phyloP scores from a whole-genome alignment of 2,329 filamentous ascomycete species.

The Lachnellula subtilissima region DNA sequence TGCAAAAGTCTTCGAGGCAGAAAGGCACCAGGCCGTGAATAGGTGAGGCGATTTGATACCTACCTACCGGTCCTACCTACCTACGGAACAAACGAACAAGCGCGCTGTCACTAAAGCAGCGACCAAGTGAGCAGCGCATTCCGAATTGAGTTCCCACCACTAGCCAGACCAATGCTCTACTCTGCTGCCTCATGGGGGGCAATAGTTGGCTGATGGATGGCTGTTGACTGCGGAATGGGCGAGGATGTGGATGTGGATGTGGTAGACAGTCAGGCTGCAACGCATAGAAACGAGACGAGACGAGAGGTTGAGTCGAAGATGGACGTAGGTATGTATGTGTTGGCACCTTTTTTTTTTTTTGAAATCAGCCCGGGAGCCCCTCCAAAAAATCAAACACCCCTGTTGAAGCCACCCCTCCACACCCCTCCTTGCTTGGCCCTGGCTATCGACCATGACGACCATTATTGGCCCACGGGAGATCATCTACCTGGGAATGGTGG shows the following conservation, averaged over 20 bases:
- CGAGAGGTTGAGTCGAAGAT: slow-evolving; percentile 1
- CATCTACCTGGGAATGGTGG: not conserved
- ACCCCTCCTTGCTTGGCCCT: not conserved
- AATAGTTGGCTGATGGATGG: slow-evolving; percentile 3
- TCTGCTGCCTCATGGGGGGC: slow-evolving; percentile 1
- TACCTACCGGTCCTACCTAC: too few relatives aligned
- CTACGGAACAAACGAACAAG: slow-evolving; percentile 33
- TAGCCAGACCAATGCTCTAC: not conserved
- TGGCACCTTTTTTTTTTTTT: slow-evolving; percentile 10
- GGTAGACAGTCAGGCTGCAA: slow-evolving; percentile 19
- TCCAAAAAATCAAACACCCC: slow-evolving; percentile 1
- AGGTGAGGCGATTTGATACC: slow-evolving; percentile 19
- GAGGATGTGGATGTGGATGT: slow-evolving; percentile 7
- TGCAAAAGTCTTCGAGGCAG: slow-evolving; percentile 7
- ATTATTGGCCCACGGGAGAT: not conserved
- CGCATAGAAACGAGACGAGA: slow-evolving; percentile 16
- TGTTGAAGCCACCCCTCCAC: not conserved
- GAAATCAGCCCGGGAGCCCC: not conserved
- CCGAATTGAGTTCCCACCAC: not conserved
- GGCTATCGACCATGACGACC: not conserved
- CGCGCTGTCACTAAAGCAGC: slow-evolving; percentile 33
- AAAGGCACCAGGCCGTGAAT: slow-evolving; percentile 9
- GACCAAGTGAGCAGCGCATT: not conserved
- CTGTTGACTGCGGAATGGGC: slow-evolving; percentile 1
- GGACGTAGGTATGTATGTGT: slow-evolving; percentile 10